Percentiles rank a stretch among this genome's conserved stretches.
phyloP scores from a whole-genome alignment of 139 green algal genomes.

The Coccomyxa sp. region DNA sequence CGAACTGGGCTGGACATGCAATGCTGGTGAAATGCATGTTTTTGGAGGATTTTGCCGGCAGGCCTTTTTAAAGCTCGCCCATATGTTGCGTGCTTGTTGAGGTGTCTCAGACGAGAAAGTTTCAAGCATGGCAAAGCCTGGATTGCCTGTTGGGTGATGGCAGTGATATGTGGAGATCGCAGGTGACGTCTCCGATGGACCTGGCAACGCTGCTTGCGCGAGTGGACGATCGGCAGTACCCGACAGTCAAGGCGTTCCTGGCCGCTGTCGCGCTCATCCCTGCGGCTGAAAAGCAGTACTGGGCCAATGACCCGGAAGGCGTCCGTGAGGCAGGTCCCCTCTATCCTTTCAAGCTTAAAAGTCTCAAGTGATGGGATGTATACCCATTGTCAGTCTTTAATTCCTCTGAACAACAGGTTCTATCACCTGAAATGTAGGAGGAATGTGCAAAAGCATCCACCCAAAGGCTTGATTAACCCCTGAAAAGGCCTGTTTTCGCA shows the following conservation, averaged over 20 bases:
- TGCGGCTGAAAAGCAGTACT: conserved; percentile 22
- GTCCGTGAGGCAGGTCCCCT: conserved; percentile 7
- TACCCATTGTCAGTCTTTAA: neutral
- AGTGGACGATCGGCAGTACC: conserved; percentile 59
- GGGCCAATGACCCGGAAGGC: conserved; percentile 4
- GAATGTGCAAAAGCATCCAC: too few species aligned
- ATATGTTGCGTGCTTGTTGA: neutral
- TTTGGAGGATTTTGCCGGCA: neutral
- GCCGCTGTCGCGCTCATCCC: conserved; percentile 58
- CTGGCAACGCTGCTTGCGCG: conserved; percentile 62
- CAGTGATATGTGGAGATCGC: neutral
- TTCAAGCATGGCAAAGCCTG: neutral
- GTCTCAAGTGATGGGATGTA: neutral
- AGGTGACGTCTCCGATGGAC: conserved; percentile 60
- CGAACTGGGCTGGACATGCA: too few species aligned
- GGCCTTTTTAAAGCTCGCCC: neutral
- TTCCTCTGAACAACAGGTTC: too few species aligned
- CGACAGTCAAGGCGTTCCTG: conserved; percentile 54
- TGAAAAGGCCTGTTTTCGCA: too few species aligned
- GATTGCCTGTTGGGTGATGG: neutral
- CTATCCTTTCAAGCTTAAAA: neutral
- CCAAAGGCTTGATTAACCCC: too few species aligned
- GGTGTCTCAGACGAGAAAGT: neutral
- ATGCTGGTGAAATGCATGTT: neutral
- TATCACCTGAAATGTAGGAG: too few species aligned